These are phyloP conservation scores for Xylaria sp. DNA, from an alignment of 2,329 filamentous ascomycete species.

Conservation along the genomic window DNA sequence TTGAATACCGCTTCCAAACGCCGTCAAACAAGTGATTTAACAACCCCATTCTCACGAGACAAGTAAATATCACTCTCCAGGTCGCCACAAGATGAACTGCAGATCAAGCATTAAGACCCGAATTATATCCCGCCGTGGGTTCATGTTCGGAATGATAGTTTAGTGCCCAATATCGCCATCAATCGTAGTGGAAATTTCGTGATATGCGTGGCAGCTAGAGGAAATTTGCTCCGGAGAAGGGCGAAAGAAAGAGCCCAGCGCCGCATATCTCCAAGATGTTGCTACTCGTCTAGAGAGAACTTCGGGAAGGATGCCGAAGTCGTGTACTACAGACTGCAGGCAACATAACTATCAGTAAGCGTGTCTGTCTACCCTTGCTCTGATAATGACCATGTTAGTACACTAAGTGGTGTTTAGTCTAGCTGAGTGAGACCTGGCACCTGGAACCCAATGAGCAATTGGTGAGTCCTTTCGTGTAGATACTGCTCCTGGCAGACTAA, in stretches of 20 bases:
- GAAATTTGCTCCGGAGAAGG: constrained; percentile 41
- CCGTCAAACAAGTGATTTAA: constrained; percentile 33
- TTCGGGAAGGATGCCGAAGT: constrained; percentile 36
- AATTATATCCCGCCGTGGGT: constrained; percentile 34
- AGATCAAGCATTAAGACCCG: constrained; percentile 27
- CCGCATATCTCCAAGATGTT: constrained; percentile 24
- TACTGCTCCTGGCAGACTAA: constrained; percentile 20
- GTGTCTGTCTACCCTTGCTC: constrained; percentile 16
- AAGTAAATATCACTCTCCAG: constrained; percentile 5
- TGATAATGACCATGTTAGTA: constrained; percentile 8
- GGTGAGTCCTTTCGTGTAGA: constrained; percentile 35
- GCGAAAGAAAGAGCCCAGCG: constrained; percentile 38
- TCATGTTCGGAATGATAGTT: constrained; percentile 40
- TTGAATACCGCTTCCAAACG: constrained; percentile 40
- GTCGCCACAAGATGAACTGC: constrained; percentile 24
- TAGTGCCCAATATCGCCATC: constrained; percentile 30
- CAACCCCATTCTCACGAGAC: constrained; percentile 24
- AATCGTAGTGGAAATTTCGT: constrained; percentile 17
- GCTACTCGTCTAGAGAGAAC: constrained; percentile 22
- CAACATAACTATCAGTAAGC: constrained; percentile 18
- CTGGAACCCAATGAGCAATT: constrained; percentile 43
- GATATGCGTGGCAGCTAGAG: constrained; percentile 26
- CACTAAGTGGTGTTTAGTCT: constrained; percentile 19
- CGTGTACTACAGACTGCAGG: constrained; percentile 12
- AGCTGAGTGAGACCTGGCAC: constrained; percentile 39